Base-by-base conservation (phyloP, 2,329 filamentous ascomycete species). In the Bimuria novae-zelandiae region DNA sequence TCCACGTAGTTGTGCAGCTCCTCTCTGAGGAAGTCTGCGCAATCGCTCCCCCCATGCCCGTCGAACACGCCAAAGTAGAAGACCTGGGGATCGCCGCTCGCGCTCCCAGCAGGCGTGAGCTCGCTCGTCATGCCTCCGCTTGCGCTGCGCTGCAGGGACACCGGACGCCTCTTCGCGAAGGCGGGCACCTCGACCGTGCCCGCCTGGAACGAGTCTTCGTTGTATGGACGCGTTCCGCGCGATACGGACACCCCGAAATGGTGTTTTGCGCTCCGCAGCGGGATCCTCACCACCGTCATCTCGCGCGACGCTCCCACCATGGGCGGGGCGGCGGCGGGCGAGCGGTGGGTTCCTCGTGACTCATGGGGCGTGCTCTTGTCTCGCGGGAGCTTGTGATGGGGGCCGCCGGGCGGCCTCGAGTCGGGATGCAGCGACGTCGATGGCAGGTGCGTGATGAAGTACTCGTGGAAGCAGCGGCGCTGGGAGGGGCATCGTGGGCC, bases 61-160 rank as follows among this genome's bases (percentile, higher is more conserved):
- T 99, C 94, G 68, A 97, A 99, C 1, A 97, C 87, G 1, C 85
- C 92, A 80, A 97, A 99, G 74, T 97, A 99, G 75, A 99, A 99
- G 29, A 97, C 88, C 71, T 97, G 93, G 1, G 93, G 93, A 69
- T 97, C 93, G 2, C 93, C 93, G 57, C 85, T 89, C 1, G 89
- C 85, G 59, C 87, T 89, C 52, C 90, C 89, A 5, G 90, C 90
- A 8, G 81, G 84, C 21, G 83, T 90, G 44, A 83, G 86, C 74
- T 85, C 85, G 56, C 79, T 83, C 21, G 58, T 60, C 42, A 62
- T 53, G 11, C 46, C 59, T 33, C 63, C 57, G n/a, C 64, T 57
- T 33, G 63, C 59, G 58, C 56, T 70, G 27, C 75, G 61, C 19
- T 80, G 84, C 55, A 86, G 64, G 22, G 82, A 84, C 39, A 90